Evolutionary conservation across 2,329 filamentous ascomycete species (phyloP).

Genomic region (Monilinia vaccinii-corymbosi): DNA sequence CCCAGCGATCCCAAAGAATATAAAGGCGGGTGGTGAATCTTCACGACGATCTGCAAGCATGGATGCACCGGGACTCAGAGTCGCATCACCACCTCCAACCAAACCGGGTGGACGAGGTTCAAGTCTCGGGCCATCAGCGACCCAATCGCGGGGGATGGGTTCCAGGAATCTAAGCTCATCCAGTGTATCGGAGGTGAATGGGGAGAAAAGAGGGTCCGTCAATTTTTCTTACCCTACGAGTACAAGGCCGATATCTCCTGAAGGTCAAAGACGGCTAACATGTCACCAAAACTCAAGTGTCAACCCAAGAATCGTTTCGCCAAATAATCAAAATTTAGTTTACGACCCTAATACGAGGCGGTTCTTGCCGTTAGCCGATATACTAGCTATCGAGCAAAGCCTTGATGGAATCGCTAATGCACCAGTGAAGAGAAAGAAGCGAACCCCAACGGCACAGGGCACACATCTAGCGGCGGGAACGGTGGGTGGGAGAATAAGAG

Average conservation of each 20-base stretch:
- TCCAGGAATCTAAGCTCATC: slow-evolving; percentile 23
- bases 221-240: slow-evolving; percentile 46
- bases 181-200: slow-evolving; percentile 33
- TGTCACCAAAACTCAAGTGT: slow-evolving; percentile 24
- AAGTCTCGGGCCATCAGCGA: slow-evolving; percentile 22
- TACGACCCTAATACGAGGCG: slow-evolving; percentile 59
- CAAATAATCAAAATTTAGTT: slow-evolving; percentile 40
- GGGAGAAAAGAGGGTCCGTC: slow-evolving; percentile 35
- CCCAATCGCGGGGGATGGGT: slow-evolving; percentile 17
- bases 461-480: slow-evolving; percentile 40
- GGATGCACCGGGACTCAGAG: slow-evolving; percentile 29
- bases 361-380: slow-evolving; percentile 43
- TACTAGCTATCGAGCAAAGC: slow-evolving; percentile 36
- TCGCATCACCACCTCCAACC: slow-evolving; percentile 27
- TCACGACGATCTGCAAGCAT: slow-evolving; percentile 31
- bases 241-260: slow-evolving; percentile 26
- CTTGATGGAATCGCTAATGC: slow-evolving; percentile 29
- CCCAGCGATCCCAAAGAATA: slow-evolving; percentile 56
- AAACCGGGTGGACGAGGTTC: slow-evolving; percentile 25
- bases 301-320: slow-evolving; percentile 22
- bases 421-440: slow-evolving; percentile 34
- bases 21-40: slow-evolving; percentile 27
- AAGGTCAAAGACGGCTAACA: slow-evolving; percentile 27
- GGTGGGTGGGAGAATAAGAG: slow-evolving; percentile 41
- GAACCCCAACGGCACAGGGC: slow-evolving; percentile 28